These are phyloP conservation scores for Alternaria conjuncta DNA, from an alignment of 2,329 filamentous ascomycete genomes.

Conservation along the genomic window DNA sequence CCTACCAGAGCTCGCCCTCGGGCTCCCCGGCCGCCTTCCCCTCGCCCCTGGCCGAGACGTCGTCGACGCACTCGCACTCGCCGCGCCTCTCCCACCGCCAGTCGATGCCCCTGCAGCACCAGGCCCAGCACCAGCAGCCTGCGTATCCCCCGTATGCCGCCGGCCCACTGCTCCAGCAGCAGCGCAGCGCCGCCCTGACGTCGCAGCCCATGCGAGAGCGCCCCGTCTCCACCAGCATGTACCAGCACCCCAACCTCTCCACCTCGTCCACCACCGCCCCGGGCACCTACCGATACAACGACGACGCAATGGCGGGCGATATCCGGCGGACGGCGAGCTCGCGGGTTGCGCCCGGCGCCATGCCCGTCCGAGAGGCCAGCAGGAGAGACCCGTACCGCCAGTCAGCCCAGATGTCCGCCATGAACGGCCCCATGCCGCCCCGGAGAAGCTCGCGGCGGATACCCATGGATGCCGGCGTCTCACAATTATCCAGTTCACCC, in stretches of 20 bases:
- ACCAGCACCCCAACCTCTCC: constrained; percentile 57
- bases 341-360: constrained; percentile 64
- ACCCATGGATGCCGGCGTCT: constrained; percentile 55
- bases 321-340: constrained; percentile 66
- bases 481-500: constrained; percentile 44
- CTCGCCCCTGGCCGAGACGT: constrained; percentile 35
- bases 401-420: constrained; percentile 59
- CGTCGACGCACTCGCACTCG: constrained; percentile 35
- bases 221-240: constrained; percentile 55
- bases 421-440: constrained; percentile 71
- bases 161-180: constrained; percentile 31
- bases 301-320: constrained; percentile 48
- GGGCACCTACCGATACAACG: constrained; percentile 56
- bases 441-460: constrained; percentile 78
- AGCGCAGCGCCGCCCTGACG: constrained; percentile 36
- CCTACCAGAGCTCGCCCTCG: constrained; percentile 43
- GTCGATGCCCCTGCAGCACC: constrained; percentile 53
- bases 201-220: constrained; percentile 44
- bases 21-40: constrained; percentile 32
- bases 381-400: constrained; percentile 73
- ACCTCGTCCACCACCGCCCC: constrained; percentile 51
- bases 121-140: constrained; percentile 47
- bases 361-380: constrained; percentile 72
- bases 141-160: constrained; percentile 40
- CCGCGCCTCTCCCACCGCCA: constrained; percentile 50